Conservation (phyloP, 305 asterid species). For the Euphrasia arctica region DNA sequence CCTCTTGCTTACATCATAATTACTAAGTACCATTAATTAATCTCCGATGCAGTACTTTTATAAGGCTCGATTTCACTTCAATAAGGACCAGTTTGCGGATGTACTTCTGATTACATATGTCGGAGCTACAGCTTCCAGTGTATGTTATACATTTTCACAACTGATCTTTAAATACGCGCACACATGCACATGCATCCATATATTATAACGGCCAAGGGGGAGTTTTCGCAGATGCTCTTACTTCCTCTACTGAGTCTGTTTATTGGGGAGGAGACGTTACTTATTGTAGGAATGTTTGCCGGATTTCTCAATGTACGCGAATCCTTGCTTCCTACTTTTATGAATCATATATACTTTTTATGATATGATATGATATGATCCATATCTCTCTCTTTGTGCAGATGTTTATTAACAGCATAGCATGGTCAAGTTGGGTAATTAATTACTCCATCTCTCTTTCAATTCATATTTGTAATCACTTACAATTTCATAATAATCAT, state of each 20-base stretch:
- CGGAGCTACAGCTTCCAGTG: slow-evolving; percentile 41
- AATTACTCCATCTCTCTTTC: slow-evolving; percentile 7
- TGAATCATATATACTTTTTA: background rate
- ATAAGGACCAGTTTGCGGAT: slow-evolving; percentile 45
- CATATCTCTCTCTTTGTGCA: slow-evolving; percentile 24
- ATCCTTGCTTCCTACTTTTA: background rate
- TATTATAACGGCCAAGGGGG: background rate
- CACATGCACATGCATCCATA: background rate
- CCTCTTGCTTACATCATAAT: background rate
- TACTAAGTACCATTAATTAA: slow-evolving; percentile 6
- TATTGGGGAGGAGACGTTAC: slow-evolving; percentile 42
- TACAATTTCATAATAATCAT: background rate
- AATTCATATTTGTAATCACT: background rate
- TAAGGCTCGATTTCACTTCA: slow-evolving; percentile 47
- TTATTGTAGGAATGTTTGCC: slow-evolving; percentile 37
- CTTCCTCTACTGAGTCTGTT: slow-evolving; percentile 40
- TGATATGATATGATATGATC: background rate
- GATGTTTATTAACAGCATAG: slow-evolving; percentile 50
- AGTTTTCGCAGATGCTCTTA: slow-evolving; percentile 32
- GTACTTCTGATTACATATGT: slow-evolving; percentile 33
- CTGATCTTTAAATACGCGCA: background rate
- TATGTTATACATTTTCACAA: slow-evolving; percentile 3
- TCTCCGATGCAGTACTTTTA: slow-evolving; percentile 38
- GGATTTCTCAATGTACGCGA: slow-evolving; percentile 36
- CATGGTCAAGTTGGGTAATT: slow-evolving; percentile 58